Evolutionary conservation across 306 rosid genomes (phyloP).

Genomic region (Castanea crenata): DNA sequence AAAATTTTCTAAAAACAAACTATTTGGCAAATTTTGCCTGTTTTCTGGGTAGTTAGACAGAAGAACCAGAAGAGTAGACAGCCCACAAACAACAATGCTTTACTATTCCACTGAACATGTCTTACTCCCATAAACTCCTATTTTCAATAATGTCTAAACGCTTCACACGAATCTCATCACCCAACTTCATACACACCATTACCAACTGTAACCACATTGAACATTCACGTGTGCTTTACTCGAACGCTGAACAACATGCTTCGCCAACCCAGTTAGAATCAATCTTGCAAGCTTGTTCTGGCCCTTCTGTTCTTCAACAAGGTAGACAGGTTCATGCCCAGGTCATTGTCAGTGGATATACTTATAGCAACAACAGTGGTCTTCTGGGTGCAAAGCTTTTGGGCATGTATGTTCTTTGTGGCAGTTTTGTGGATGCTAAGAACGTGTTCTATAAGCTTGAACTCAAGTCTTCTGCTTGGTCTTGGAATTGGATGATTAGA

Average conservation of each 20-base stretch:
- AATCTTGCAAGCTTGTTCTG: constrained; percentile 46
- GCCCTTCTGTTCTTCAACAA: constrained; percentile 44
- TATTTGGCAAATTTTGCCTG: too few relatives aligned
- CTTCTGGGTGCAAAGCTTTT: constrained; percentile 43
- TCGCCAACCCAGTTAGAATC: constrained; percentile 35
- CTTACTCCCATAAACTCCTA: not conserved
- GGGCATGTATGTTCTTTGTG: constrained; percentile 65
- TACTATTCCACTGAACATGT: not conserved
- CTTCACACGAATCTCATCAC: not conserved
- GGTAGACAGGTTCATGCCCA: constrained; percentile 66
- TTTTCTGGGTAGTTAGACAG: not conserved
- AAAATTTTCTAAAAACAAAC: too few relatives aligned
- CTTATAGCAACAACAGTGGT: not conserved
- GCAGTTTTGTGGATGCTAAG: constrained; percentile 52
- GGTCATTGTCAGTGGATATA: constrained; percentile 45
- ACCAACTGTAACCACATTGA: constrained; percentile 21
- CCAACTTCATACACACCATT: constrained; percentile 21
- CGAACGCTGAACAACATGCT: constrained; percentile 26
- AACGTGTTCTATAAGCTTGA: constrained; percentile 56
- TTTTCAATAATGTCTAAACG: not conserved
- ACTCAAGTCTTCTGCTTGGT: constrained; percentile 37
- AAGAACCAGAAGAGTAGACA: not conserved
- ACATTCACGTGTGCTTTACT: constrained; percentile 3
- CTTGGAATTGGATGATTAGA: constrained; percentile 91
- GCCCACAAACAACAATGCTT: not conserved